Evolutionary conservation across 768 basidiomycete species (phyloP).

Genomic region (Agaricus bisporus): DNA sequence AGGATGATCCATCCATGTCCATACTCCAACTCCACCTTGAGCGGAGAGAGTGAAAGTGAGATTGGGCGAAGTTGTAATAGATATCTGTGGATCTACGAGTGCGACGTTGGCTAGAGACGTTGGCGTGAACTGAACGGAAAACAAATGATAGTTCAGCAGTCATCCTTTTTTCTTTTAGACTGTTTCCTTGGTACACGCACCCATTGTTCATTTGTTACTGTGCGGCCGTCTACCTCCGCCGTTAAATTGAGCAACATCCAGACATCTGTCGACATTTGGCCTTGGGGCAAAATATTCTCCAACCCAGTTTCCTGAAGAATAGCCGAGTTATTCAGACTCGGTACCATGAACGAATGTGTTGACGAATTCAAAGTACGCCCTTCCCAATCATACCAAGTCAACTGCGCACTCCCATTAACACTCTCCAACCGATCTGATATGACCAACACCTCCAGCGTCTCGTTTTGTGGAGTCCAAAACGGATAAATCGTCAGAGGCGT

Average conservation of each 20-base stretch:
- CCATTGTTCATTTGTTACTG: conserved; percentile 45
- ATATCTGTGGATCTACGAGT: conserved; percentile 47
- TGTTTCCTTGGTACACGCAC: conserved; percentile 24
- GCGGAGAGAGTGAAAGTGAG: conserved; percentile 48
- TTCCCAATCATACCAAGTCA: neutral
- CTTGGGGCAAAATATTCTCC: conserved; percentile 37
- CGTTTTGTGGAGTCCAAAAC: conserved; percentile 13
- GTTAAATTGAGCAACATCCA: conserved; percentile 49
- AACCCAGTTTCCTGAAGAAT: conserved; percentile 35
- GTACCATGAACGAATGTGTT: conserved; percentile 15
- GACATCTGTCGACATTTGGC: conserved; percentile 34
- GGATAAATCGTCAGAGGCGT: conserved; percentile 21
- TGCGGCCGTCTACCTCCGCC: conserved; percentile 31
- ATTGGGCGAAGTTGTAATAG: conserved; percentile 22
- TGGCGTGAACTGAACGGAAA: conserved; percentile 38
- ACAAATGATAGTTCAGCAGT: neutral
- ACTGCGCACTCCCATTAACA: neutral
- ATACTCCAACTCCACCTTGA: conserved; percentile 45
- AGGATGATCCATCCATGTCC: conserved; percentile 59
- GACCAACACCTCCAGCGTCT: neutral
- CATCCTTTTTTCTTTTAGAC: neutral
- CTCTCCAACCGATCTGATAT: neutral
- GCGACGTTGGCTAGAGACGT: conserved; percentile 37
- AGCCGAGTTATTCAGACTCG: conserved; percentile 11
- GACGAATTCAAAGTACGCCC: conserved; percentile 34